Base-by-base conservation (phyloP, 768 basidiomycete genomes). In the Scleroderma citrinum region DNA sequence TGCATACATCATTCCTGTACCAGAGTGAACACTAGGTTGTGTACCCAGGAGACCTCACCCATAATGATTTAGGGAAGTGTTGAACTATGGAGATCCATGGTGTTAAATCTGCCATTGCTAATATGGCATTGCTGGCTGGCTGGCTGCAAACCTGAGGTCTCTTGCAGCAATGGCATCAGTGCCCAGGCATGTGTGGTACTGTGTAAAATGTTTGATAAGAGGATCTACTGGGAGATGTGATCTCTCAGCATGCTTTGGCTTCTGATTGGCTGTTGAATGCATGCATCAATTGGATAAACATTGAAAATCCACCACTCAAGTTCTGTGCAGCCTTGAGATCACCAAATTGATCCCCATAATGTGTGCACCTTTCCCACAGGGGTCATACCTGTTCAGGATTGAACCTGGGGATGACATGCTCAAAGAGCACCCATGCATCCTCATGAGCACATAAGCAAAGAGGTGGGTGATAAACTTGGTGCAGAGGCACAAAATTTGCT, bases 301-400 rank as follows among this genome's bases (percentile, higher is more conserved):
- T 97, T 93, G 1, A 84, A 74, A 58, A 97, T 87, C 7, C 96
- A 81, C 53, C 83, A 82, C 66, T 96, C 93, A 41, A 97, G 78
- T 67, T 91, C 56, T 88, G 82, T 2, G 89, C 81, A 2, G 89
- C 86, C 37, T 88, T 83, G 31, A 94, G 73, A 66, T 94, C 92
- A n/a, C 92, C 92, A 60, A 88, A 97, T 59, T 90, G 85, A 69
- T 93, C 96, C 66, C 96, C 92, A 69, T 95, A 95, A 48, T 85
- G 77, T 4, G 92, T 85, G 95, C 94, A 98, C 38, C 90, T 81
- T 61, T 96, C 92, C 94, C 94, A 99, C 16, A 98, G 75, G 0
- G 87, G 84, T 31, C 88, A 76, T 14, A 90, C 90, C 36, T 81
- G 80, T 40, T 90, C 87, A 7, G 87, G 71, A 11, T 85, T 68